These are phyloP conservation scores for Trichomonascus vanleenenianus DNA, from an alignment of 805 yeast species.

Conservation along the genomic window DNA sequence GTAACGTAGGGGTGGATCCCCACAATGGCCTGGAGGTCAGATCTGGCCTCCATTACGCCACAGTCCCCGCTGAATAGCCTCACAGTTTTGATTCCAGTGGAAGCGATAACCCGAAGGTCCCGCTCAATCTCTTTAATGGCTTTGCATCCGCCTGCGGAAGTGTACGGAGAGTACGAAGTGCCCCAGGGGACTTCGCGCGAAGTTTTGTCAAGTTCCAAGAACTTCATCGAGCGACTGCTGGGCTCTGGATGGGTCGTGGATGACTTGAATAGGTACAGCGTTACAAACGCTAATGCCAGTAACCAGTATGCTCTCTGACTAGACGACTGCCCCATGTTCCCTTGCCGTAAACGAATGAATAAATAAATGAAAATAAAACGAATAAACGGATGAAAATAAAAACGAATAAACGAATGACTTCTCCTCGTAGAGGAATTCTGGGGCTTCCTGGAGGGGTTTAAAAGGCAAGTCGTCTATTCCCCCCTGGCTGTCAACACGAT, in stretches of 20 bases:
- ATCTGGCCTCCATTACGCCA: conserved; percentile 14
- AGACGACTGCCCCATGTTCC: neutral
- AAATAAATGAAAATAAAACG: neutral
- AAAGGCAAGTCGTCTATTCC: no score
- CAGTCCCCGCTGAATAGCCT: conserved; percentile 18
- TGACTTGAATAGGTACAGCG: neutral
- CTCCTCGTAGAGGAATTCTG: neutral
- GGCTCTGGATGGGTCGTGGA: no score
- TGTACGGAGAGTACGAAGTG: conserved; percentile 18
- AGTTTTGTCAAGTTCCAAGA: neutral
- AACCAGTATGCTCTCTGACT: neutral
- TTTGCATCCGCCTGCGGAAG: conserved; percentile 15
- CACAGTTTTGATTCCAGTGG: conserved; percentile 11
- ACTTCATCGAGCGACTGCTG: no score
- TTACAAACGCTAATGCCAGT: neutral
- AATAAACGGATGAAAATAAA: neutral
- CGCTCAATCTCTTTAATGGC: conserved; percentile 7
- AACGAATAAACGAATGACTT: neutral
- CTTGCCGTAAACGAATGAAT: neutral
- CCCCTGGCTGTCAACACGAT: no score
- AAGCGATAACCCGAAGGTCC: conserved; percentile 10
- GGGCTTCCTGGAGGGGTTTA: no score
- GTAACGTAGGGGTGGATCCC: conserved; percentile 16
- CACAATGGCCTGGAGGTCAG: conserved; percentile 12
- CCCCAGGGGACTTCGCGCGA: conserved; percentile 16